Evolutionary conservation across 371 early-diverging fungal genomes (phyloP), one percentile per base, ranked within the genome.

Genomic region (Massospora cicadina): DNA sequence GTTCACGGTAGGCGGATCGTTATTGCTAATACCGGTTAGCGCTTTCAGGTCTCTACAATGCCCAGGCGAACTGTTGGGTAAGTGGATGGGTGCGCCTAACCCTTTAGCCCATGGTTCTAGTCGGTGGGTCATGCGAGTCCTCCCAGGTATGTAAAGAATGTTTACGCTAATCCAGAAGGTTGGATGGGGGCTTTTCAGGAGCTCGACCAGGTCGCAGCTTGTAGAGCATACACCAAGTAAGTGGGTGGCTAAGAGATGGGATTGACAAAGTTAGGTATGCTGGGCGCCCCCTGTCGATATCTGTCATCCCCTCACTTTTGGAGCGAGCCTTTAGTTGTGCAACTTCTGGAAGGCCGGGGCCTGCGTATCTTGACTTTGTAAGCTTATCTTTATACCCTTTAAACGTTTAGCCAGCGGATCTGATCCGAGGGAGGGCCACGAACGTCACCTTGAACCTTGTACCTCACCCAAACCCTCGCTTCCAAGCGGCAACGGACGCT

Each of bases 151-250:
- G 21, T 23, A 24, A 10, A 30, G 43, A 10, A 58, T 12, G 26
- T 2, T 54, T 24, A 25, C 21, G 1, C 10, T 27, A 28, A 24
- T 64, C n/a, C 23, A 26, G 3, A 63, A 78, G 58, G 73, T 71
- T 58, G 84, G 82, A 53, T 76, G 75, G 90, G 90, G 1, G 88
- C 85, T 0, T 89, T 89, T 69, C 90, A 89, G 73, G 90, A 89
- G 65, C 72, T 81, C 24, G 77, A 76, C 65, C 90, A 89, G 72
- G 83, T 88, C 0, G 84, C 80, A 61, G 79, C 80, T 26, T 78
- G 79, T 66, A 67, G 74, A 29, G 81, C 77, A 24, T 82, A 86
- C 59, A 76, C 85, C 59, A 89, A 89, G 73, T 77, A 63, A 32
- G 26, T 5, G 12, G 17, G 3, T 58, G n/a, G 12, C 2, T 32